Percentiles rank a stretch among this genome's conserved stretches.
phyloP scores from a whole-genome alignment of 768 basidiomycete genomes.

The Glaciozyma martinii region DNA sequence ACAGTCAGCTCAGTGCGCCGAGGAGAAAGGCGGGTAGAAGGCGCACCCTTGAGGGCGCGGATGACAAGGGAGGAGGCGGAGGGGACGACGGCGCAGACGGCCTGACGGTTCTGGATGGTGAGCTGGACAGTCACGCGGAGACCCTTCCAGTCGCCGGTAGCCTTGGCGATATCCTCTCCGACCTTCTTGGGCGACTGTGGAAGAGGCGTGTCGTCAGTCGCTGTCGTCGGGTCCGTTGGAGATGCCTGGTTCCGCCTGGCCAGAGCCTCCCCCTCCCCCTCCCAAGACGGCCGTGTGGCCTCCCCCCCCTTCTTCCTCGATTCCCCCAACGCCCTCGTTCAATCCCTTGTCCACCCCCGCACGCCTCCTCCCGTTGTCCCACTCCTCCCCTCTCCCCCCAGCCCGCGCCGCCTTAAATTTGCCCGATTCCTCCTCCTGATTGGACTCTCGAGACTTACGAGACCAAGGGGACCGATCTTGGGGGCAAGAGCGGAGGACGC shows the following conservation, averaged over 20 bases:
- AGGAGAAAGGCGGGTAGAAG: background rate
- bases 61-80: slow-evolving; percentile 96
- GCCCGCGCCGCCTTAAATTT: no score
- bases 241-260: no score
- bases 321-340: background rate
- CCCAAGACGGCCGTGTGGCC: no score
- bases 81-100: slow-evolving; percentile 88
- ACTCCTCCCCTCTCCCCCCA: no score
- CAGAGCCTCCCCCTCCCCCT: no score
- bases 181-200: slow-evolving; percentile 97
- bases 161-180: slow-evolving; percentile 99
- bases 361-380: background rate
- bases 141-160: slow-evolving; percentile 97
- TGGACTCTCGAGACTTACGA: slow-evolving; percentile 53
- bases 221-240: background rate
- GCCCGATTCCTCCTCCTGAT: background rate
- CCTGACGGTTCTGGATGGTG: slow-evolving; percentile 99
- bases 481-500: slow-evolving; percentile 95
- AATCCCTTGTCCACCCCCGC: background rate
- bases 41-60: slow-evolving; percentile 87
- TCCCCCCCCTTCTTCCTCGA: no score
- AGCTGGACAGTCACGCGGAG: slow-evolving; percentile 97
- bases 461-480: slow-evolving; percentile 99
- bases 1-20: background rate
- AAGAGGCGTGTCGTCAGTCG: background rate